Base-by-base conservation (phyloP, 441 rosid genomes). In the Mallotus repandus region DNA sequence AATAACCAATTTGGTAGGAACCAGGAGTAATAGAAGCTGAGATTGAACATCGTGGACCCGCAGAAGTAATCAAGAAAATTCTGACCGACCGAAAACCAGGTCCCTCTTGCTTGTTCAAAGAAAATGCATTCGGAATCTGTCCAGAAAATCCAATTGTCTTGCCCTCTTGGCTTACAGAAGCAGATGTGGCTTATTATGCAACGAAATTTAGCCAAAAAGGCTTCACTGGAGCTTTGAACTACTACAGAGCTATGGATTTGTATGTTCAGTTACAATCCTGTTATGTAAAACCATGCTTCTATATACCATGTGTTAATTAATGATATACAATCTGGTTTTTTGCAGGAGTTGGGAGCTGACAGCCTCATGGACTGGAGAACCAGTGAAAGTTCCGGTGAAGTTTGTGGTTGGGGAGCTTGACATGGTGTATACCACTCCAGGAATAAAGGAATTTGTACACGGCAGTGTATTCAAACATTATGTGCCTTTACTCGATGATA, bases 171-270 rank as follows among this genome's bases (percentile, higher is more conserved):
- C 78, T 88, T 5, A 57, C 89, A 2, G 86, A 90, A 81, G 84
- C 81, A 60, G 93, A 88, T 77, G 77, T 92, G 25, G 73, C 73
- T 32, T 86, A 76, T 76, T 84, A 79, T 29, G 82, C 70, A 57
- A 60, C 82, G 43, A 81, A 82, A 73, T 87, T 84, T 54, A 76
- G 78, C 48, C 77, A 79, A 45, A 82, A 66, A 12, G 91, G 97
- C 52, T 88, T 89, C 85, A 86, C 89, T 2, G 93, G 97, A 46
- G 85, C 84, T 9, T 72, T 89, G 58, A 91, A 89, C 89, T 91
- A 88, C 84, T 91, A 91, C 81, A 84, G 94, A 69, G 90, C 91
- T 72, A 13, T 89, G 79, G 85, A 91, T 78, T 78, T 87, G 95
- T 91, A 81, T 60, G 88, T 71, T 62, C 53, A 49, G 53, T 52